Conservation (phyloP, 2,329 filamentous ascomycete genomes). For the Beauveria rudraprayagi region DNA sequence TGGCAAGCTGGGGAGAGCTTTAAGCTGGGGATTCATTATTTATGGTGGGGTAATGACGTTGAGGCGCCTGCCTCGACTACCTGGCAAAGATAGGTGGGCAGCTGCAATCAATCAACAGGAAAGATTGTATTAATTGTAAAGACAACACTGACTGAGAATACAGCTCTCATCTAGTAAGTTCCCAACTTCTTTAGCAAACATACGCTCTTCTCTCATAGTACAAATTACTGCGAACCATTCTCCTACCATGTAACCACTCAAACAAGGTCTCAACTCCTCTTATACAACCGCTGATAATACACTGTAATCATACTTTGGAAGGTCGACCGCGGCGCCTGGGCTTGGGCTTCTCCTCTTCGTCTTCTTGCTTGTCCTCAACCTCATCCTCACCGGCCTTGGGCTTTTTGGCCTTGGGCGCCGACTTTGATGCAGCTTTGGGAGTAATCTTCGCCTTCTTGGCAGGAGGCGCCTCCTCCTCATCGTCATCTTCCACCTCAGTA, state of each 20-base stretch:
- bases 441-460: background rate
- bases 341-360: conserved; percentile 22
- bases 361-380: conserved; percentile 16
- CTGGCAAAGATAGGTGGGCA: background rate
- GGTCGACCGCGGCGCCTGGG: conserved; percentile 24
- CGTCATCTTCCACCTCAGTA: conserved; percentile 14
- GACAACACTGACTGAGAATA: background rate
- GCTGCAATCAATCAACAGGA: background rate
- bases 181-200: background rate
- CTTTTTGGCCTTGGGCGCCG: conserved; percentile 13
- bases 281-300: background rate
- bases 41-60: conserved; percentile 12
- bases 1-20: background rate
- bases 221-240: background rate
- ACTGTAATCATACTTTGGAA: conserved; percentile 16
- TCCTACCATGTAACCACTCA: background rate
- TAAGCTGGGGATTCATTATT: conserved; percentile 2
- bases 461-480: conserved; percentile 16
- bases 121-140: background rate
- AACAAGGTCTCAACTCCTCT: background rate
- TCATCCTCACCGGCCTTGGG: conserved; percentile 16
- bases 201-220: background rate
- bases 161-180: background rate
- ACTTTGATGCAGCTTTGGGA: background rate
- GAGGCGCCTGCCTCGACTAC: background rate